These are phyloP conservation scores for Talaromyces sp. DNA, from an alignment of 2,329 filamentous ascomycete genomes.

Conservation along the genomic window DNA sequence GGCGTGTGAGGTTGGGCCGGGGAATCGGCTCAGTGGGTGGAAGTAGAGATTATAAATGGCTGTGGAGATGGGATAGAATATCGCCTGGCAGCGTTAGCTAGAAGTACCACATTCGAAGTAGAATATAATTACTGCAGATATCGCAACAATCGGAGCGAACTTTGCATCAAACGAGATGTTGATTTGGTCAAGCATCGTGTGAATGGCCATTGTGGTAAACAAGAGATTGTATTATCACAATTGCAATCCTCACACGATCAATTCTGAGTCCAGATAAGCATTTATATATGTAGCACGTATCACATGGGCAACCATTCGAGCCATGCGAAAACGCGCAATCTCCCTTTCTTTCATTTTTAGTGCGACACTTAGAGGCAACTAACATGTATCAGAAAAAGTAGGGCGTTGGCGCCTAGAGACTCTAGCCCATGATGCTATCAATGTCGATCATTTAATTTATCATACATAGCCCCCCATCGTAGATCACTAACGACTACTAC, in stretches of 20 bases:
- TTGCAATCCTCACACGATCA: not conserved
- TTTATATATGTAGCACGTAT: not conserved
- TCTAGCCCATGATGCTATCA: not conserved
- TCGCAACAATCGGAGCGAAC: not conserved
- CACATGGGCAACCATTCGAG: not conserved
- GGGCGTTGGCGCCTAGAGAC: not conserved
- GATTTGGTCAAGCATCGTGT: not conserved
- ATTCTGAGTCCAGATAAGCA: not conserved
- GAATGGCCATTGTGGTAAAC: not conserved
- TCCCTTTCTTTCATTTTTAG: not conserved
- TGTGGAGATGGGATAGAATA: conserved; percentile 7
- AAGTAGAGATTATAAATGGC: conserved; percentile 28
- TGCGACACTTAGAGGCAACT: not conserved
- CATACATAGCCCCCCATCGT: not conserved
- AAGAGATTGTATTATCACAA: not conserved
- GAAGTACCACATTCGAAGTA: not conserved
- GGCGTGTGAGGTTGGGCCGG: conserved; percentile 24
- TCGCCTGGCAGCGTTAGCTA: not conserved
- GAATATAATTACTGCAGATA: not conserved
- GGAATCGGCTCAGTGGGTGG: conserved; percentile 28
- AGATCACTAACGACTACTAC: not conserved
- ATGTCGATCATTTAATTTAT: not conserved
- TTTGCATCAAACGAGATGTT: not conserved
- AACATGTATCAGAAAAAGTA: not conserved
- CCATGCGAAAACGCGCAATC: not conserved